A percentile compares a stretch with the other conserved stretches of the same genome.
phyloP scores from a whole-genome alignment of 2,329 filamentous ascomycete genomes.

The Fusarium poae region DNA sequence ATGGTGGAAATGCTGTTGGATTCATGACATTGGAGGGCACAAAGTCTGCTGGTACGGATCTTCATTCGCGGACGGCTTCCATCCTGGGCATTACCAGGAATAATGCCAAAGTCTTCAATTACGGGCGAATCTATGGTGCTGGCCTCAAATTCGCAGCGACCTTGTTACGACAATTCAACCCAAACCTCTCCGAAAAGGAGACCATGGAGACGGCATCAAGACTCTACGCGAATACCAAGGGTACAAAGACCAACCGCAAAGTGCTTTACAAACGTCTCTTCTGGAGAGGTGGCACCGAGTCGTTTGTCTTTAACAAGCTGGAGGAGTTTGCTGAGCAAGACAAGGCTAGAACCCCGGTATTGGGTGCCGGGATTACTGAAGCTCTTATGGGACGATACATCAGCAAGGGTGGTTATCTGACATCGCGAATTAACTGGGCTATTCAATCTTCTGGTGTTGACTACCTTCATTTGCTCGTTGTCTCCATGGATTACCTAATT shows the following conservation, averaged over 20 bases:
- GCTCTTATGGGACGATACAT: conserved; percentile 91
- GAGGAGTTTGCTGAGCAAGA: conserved; percentile 99
- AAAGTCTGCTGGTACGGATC: conserved; percentile 91
- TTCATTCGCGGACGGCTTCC: conserved; percentile 91
- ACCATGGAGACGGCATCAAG: conserved; percentile 81
- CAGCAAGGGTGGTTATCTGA: conserved; percentile 91
- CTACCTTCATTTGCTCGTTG: conserved; percentile 93
- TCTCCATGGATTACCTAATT: conserved; percentile 93
- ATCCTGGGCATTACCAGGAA: conserved; percentile 96
- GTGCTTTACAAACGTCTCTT: conserved; percentile 80
- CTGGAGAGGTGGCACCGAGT: conserved; percentile 97
- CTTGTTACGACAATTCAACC: conserved; percentile 93
- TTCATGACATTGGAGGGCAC: conserved; percentile 99
- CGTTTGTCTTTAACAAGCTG: conserved; percentile 97
- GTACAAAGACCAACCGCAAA: conserved; percentile 83
- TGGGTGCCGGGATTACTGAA: conserved; percentile 96
- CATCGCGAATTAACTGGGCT: conserved; percentile 97
- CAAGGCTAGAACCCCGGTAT: conserved; percentile 86
- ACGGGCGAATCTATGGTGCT: conserved; percentile 98
- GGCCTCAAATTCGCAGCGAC: conserved; percentile 93
- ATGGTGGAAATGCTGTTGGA: conserved; percentile 96
- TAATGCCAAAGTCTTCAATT: conserved; percentile 98
- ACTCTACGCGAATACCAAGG: conserved; percentile 91
- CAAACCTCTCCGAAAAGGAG: conserved; percentile 81
- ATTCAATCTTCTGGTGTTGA: conserved; percentile 98